Evolutionary conservation across 2,329 filamentous ascomycete species (phyloP).

Genomic region (Neodidymelliopsis sp.): DNA sequence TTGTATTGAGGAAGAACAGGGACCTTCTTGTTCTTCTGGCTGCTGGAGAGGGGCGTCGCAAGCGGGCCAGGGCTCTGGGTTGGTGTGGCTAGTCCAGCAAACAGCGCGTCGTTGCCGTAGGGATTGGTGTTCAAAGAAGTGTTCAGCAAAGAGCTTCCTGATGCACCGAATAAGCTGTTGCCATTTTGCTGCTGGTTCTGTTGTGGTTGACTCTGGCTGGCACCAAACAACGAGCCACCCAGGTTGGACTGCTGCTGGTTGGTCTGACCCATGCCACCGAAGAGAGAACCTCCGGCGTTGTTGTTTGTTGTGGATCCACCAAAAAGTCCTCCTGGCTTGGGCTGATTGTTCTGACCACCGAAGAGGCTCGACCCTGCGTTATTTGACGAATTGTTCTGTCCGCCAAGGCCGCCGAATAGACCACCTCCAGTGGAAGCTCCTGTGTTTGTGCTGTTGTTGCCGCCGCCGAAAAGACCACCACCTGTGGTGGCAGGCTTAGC

Average conservation of each 20-base stretch:
- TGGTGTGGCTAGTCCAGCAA: conserved; percentile 73
- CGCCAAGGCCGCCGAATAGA: conserved; percentile 44
- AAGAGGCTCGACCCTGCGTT: conserved; percentile 47
- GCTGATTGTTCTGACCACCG: conserved; percentile 52
- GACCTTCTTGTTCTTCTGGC: conserved; percentile 77
- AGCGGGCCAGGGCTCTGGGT: conserved; percentile 82
- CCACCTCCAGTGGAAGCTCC: conserved; percentile 32
- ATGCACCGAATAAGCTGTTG: conserved; percentile 62
- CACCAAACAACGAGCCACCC: conserved; percentile 52
- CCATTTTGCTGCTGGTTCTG: conserved; percentile 48
- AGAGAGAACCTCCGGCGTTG: conserved; percentile 56
- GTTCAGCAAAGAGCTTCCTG: conserved; percentile 58
- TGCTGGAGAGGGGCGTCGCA: conserved; percentile 83
- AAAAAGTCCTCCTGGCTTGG: conserved; percentile 54
- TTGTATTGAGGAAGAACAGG: conserved; percentile 87
- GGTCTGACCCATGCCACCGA: conserved; percentile 53
- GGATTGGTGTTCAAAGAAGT: conserved; percentile 74
- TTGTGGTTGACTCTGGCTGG: conserved; percentile 53
- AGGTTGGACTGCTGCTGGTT: conserved; percentile 50
- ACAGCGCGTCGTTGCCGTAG: conserved; percentile 88
- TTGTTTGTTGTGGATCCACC: conserved; percentile 47
- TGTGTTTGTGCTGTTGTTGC: conserved; percentile 34
- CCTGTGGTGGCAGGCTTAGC: conserved; percentile 42
- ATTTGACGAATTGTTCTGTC: conserved; percentile 42
- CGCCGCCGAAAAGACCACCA: conserved; percentile 53